A percentile compares a stretch with the other conserved stretches of the same genome.
These are phyloP conservation scores for Elongisporangium undulatum DNA, from an alignment of 352 stramenopile species.

Conservation along the genomic window DNA sequence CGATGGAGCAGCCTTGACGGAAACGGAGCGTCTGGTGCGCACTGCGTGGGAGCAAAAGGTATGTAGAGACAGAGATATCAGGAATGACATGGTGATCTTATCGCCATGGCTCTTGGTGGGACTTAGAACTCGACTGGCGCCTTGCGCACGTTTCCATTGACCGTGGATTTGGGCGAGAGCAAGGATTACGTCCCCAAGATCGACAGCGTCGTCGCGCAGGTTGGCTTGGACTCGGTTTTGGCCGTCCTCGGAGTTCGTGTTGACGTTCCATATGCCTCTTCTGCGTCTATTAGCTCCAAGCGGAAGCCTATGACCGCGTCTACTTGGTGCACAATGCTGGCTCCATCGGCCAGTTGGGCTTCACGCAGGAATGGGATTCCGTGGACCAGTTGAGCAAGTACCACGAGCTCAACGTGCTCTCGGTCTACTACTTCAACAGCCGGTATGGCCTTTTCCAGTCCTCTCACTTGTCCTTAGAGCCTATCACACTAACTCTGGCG, in stretches of 20 bases:
- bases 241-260: background rate
- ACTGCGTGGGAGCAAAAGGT: constrained; percentile 14
- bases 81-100: too few species aligned
- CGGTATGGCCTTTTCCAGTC: background rate
- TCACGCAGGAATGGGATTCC: constrained; percentile 30
- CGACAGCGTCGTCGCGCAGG: constrained; percentile 19
- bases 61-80: background rate
- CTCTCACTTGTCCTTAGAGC: too few species aligned
- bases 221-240: background rate
- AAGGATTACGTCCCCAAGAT: constrained; percentile 28
- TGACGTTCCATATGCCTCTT: background rate
- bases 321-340: constrained; percentile 69
- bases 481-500: too few species aligned
- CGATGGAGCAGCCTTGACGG: constrained; percentile 25
- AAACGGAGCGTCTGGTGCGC: constrained; percentile 22
- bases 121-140: constrained; percentile 2
- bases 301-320: constrained; percentile 20
- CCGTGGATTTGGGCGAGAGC: constrained; percentile 25
- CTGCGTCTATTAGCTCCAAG: constrained; percentile 11
- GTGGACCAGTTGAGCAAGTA: constrained; percentile 25
- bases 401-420: constrained; percentile 68
- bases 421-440: constrained; percentile 56
- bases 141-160: constrained; percentile 15
- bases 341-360: constrained; percentile 42
- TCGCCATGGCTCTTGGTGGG: background rate